A percentile compares a stretch with the other conserved stretches of the same genome.
These are phyloP conservation scores for Cystofilobasidium bisporidii DNA, from an alignment of 768 basidiomycete species.

Conservation along the genomic window DNA sequence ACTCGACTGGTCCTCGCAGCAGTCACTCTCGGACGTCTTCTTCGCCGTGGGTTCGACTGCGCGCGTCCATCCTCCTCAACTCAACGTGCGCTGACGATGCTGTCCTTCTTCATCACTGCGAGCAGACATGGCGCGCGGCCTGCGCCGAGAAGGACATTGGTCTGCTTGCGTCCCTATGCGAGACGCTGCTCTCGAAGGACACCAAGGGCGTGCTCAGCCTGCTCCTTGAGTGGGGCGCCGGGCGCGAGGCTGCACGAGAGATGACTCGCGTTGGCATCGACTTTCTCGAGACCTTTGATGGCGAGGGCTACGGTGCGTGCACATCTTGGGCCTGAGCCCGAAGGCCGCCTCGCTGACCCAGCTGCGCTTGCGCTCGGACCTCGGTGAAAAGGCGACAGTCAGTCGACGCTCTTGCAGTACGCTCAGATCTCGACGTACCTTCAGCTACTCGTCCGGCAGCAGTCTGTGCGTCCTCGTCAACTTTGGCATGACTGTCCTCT, in stretches of 20 bases:
- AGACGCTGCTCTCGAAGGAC: not conserved
- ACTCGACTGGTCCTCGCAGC: not conserved
- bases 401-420: slow-evolving; percentile 3
- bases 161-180: not conserved
- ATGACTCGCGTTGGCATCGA: not conserved
- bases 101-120: no score
- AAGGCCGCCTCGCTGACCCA: no score
- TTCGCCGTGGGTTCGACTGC: not conserved
- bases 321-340: no score
- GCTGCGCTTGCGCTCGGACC: no score
- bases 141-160: not conserved
- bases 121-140: not conserved
- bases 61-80: no score
- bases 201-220: not conserved
- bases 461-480: not conserved
- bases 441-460: not conserved
- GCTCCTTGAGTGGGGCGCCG: not conserved
- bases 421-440: not conserved
- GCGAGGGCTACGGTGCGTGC: not conserved
- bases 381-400: not conserved
- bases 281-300: slow-evolving; percentile 1
- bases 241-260: not conserved
- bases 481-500: no score
- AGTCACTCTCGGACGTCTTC: not conserved
- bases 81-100: not conserved